A percentile compares a stretch with the other conserved stretches of the same genome.
Evolutionary conservation across 352 stramenopile genomes (phyloP).

Genomic region (Thalassiosira hispida): DNA sequence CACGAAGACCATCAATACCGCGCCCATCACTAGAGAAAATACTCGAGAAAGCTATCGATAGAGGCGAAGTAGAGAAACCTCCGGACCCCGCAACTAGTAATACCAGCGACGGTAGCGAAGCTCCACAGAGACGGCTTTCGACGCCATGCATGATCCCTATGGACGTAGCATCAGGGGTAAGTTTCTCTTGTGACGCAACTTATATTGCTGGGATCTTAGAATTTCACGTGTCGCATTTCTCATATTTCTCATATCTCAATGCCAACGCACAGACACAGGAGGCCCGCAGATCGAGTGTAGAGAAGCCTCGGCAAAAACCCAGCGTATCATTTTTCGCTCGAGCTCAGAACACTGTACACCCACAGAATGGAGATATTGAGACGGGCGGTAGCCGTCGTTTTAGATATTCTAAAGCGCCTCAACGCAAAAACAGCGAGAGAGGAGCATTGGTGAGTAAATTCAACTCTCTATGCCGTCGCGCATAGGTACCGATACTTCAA

Average conservation of each 20-base stretch:
- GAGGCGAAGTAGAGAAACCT: too few relatives aligned
- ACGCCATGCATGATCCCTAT: slow-evolving; percentile 20
- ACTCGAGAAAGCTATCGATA: too few relatives aligned
- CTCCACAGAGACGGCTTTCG: slow-evolving; percentile 13
- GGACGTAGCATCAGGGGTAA: background rate
- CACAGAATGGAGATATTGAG: slow-evolving; percentile 40
- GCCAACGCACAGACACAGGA: background rate
- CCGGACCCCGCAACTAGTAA: background rate
- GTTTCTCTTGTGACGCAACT: background rate
- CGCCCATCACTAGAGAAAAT: too few relatives aligned
- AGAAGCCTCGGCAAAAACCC: background rate
- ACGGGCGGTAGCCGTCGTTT: slow-evolving; percentile 20
- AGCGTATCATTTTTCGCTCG: slow-evolving; percentile 23
- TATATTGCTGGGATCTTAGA: background rate
- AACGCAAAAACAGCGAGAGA: slow-evolving; percentile 10
- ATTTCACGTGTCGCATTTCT: background rate
- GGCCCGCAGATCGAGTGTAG: background rate
- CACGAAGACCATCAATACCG: too few relatives aligned
- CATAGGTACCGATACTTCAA: background rate
- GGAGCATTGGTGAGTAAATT: slow-evolving; percentile 38
- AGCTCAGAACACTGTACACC: slow-evolving; percentile 26
- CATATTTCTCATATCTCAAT: background rate
- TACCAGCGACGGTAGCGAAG: background rate
- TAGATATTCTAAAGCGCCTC: slow-evolving; percentile 24
- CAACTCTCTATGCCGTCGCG: background rate